Percentiles rank a stretch among this genome's conserved stretches.
Evolutionary conservation across 2,329 filamentous ascomycete species (phyloP).

Genomic region (Fusarium nanum): DNA sequence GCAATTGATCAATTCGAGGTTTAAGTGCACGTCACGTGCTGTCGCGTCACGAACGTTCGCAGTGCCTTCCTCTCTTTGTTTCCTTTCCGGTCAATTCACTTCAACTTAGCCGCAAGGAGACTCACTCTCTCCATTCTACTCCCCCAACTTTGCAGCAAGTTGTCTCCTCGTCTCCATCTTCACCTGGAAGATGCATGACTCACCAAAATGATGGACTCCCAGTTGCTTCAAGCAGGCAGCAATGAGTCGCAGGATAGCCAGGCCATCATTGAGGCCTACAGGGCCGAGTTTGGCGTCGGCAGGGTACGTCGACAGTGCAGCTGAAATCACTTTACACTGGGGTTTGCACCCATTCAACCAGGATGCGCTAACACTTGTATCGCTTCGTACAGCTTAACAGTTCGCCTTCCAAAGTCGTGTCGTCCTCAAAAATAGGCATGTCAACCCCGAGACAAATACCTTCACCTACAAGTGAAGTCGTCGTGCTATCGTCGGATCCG

Average conservation of each 20-base stretch:
- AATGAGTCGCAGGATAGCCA: conserved; percentile 60
- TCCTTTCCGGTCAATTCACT: conserved; percentile 23
- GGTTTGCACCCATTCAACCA: conserved; percentile 5
- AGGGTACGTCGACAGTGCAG: conserved; percentile 52
- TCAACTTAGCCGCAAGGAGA: conserved; percentile 30
- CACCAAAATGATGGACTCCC: conserved; percentile 47
- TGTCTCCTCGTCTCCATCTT: background rate
- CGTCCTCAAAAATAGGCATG: conserved; percentile 8
- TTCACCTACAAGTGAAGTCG: conserved; percentile 16
- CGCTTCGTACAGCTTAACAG: conserved; percentile 32
- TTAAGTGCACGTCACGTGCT: conserved; percentile 22
- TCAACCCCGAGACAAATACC: conserved; percentile 4
- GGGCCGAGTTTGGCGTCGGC: conserved; percentile 54
- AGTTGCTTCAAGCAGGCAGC: conserved; percentile 49
- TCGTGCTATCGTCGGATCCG: conserved; percentile 20
- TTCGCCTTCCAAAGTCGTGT: conserved; percentile 21
- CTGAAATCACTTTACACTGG: conserved; percentile 26
- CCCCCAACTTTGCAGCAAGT: conserved; percentile 2
- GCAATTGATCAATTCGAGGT: background rate
- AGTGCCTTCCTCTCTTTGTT: conserved; percentile 9
- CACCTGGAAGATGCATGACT: conserved; percentile 31
- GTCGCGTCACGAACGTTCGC: conserved; percentile 28
- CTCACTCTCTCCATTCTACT: conserved; percentile 3
- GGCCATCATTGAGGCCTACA: conserved; percentile 54
- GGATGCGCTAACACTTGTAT: conserved; percentile 32